Evolutionary conservation across 2,329 filamentous ascomycete species (phyloP).

Genomic region (Diaporthe ilicicola): DNA sequence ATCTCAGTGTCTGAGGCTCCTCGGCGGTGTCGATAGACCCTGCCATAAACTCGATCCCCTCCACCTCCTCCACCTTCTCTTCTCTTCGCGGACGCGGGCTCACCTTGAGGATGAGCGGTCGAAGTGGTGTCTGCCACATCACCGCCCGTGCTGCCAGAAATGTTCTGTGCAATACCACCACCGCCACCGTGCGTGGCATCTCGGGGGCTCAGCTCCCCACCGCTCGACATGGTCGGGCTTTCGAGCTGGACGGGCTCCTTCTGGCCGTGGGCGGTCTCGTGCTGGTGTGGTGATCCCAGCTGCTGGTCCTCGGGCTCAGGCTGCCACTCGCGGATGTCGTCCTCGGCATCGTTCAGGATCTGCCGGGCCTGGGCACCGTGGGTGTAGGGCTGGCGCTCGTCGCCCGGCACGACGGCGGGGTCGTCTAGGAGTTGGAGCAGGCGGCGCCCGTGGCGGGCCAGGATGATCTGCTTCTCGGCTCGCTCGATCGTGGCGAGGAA

Average conservation of each 20-base stretch:
- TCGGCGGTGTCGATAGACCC: background rate
- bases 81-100: constrained; percentile 22
- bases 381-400: constrained; percentile 74
- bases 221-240: constrained; percentile 19
- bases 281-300: background rate
- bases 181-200: background rate
- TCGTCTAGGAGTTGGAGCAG: constrained; percentile 89
- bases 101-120: constrained; percentile 28
- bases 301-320: constrained; percentile 49
- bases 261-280: constrained; percentile 1
- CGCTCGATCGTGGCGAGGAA: constrained; percentile 93
- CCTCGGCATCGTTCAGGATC: constrained; percentile 91
- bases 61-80: background rate
- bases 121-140: constrained; percentile 23
- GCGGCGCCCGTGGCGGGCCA: constrained; percentile 88
- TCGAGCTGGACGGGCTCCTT: constrained; percentile 9
- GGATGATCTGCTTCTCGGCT: constrained; percentile 94
- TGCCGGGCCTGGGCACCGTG: constrained; percentile 76
- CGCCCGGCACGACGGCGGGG: constrained; percentile 86
- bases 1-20: constrained; percentile 24
- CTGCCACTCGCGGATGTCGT: constrained; percentile 82
- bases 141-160: background rate
- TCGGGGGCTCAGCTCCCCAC: background rate
- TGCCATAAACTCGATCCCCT: background rate
- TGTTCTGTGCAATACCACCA: background rate